Conservation (phyloP, 2,329 filamentous ascomycete species). For the Verticillium alfalfae region DNA sequence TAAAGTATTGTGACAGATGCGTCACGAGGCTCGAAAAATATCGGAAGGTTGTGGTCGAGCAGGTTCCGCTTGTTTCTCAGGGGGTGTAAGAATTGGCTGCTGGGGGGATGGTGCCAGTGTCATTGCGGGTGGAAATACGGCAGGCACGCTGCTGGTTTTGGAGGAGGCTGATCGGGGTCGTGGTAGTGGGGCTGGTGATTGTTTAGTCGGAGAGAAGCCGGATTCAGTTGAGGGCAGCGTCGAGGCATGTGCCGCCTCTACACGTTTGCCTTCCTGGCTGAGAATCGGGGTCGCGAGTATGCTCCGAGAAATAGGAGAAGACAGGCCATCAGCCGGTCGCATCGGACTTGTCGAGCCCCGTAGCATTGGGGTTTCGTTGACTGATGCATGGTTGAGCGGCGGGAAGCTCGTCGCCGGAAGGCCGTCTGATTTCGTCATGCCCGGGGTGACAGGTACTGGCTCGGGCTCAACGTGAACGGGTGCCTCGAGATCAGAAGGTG, state of each 20-base stretch:
- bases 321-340: background rate
- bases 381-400: background rate
- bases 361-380: background rate
- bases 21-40: background rate
- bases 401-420: background rate
- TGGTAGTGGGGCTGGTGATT: conserved; percentile 35
- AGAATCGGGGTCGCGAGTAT: conserved; percentile 10
- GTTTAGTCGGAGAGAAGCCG: conserved; percentile 47
- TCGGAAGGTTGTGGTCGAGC: conserved; percentile 4
- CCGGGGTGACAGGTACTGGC: background rate
- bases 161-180: conserved; percentile 4
- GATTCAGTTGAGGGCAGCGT: conserved; percentile 31
- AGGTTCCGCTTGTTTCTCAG: conserved; percentile 45
- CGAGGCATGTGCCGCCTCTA: conserved; percentile 7
- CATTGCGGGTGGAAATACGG: conserved; percentile 52
- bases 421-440: background rate
- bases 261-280: conserved; percentile 9
- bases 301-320: background rate
- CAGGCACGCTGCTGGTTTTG: conserved; percentile 18
- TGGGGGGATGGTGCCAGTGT: conserved; percentile 53
- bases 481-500: background rate
- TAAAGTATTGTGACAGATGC: background rate
- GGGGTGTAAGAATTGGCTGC: conserved; percentile 54
- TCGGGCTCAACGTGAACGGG: background rate
- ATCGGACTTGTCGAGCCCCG: background rate